Conservation (phyloP, 805 yeast species). For the Schwanniomyces polymorphus region DNA sequence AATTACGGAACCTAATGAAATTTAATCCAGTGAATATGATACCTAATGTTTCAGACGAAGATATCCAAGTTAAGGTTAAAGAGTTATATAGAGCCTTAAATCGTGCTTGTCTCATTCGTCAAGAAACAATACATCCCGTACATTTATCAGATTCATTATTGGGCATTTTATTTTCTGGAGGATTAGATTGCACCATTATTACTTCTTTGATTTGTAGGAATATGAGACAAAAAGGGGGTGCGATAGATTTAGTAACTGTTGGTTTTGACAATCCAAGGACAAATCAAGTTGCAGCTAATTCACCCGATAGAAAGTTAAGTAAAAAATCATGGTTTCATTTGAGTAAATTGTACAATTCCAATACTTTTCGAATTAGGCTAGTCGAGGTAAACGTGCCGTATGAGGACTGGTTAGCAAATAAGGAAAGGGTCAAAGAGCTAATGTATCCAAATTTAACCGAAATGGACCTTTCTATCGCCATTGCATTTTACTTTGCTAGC, state of each 20-base stretch:
- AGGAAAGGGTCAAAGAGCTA: conserved; percentile 54
- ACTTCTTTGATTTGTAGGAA: conserved; percentile 50
- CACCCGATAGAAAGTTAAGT: conserved; percentile 86
- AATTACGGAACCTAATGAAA: not conserved
- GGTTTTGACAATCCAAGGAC: conserved; percentile 91
- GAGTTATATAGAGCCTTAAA: conserved; percentile 24
- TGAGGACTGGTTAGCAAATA: conserved; percentile 55
- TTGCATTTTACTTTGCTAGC: conserved; percentile 93
- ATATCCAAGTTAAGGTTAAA: not conserved
- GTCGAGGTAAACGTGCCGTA: conserved; percentile 76
- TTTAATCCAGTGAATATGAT: not conserved
- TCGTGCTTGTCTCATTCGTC: conserved; percentile 47
- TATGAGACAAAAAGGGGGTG: conserved; percentile 7
- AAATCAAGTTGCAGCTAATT: conserved; percentile 52
- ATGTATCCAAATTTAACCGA: conserved; percentile 87
- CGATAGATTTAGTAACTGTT: conserved; percentile 82
- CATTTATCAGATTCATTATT: conserved; percentile 29
- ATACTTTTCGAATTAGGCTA: conserved; percentile 44
- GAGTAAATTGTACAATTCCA: conserved; percentile 36
- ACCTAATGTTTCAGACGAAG: not conserved
- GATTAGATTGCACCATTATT: conserved; percentile 85
- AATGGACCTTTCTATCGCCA: conserved; percentile 94
- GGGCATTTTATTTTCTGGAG: conserved; percentile 87
- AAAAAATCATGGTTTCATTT: conserved; percentile 59
- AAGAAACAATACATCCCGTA: conserved; percentile 61